Evolutionary conservation across 805 yeast species (phyloP), one percentile per base, ranked within the genome.

Genomic region (Wickerhamomyces silvicola): DNA sequence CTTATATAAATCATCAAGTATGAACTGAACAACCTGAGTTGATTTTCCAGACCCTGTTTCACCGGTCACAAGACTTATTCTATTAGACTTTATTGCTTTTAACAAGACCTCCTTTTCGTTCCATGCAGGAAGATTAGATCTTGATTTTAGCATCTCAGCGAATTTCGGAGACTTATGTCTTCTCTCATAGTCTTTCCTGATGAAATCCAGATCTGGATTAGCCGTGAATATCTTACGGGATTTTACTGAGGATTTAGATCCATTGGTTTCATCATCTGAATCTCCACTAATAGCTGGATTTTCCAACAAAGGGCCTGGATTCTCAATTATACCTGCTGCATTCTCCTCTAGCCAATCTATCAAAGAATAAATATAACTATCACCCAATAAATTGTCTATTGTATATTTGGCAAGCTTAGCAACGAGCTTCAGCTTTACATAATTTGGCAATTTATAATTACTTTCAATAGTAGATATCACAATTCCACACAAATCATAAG

Each of bases 31-130:
- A 5, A 85, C 75, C 53, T 90, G 98, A 0, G 98, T 90, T 1
- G 96, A 85, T 51, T 90, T 90, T 45, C 97, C 97, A 1, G 97
- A 88, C 46, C 97, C 97, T 0, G 97, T 90, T 54, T 92, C 98
- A 54, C 97, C 98, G 2, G 97, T 90, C 22, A 90, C 71, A 21
- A 90, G 59, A 7, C 83, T 76, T 5, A 86, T 81, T 40, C 74
- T 74, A 49, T 82, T 72, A 1, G 62, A 38, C 18, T 66, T 63
- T 4, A 90, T 74, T 4, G 76, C 59, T 0, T 70, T 46, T 2
- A 83, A 66, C 24, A 90, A 64, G 6, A 71, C 65, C 0, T 68
- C 57, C 32, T 64, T 68, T 50, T 78, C 81, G 10, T 62, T 54
- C 94, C 95, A 90, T 0, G 97, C 97, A 0, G 98, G 97, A 20